Conservation (phyloP, 345 rosid genomes). For the Aquilaria sinensis region DNA sequence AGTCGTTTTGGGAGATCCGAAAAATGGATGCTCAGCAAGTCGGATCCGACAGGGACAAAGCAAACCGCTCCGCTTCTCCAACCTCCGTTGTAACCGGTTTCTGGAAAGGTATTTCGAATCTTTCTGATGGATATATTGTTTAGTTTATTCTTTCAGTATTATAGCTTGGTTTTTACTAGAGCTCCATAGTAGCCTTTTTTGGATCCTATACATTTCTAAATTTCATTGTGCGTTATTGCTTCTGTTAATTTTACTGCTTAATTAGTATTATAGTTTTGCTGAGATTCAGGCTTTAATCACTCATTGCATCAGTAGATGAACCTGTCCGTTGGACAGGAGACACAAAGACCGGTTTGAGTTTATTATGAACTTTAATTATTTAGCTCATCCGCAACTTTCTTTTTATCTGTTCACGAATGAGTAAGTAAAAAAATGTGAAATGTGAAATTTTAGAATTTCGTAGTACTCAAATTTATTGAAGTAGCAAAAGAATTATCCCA, state of each 20-base stretch:
- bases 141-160: neutral
- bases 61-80: slow-evolving; percentile 64
- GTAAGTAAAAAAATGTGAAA: too few species aligned
- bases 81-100: slow-evolving; percentile 66
- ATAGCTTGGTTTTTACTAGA: too few species aligned
- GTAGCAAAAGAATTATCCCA: too few species aligned
- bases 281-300: too few species aligned
- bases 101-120: slow-evolving; percentile 69
- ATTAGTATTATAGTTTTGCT: neutral
- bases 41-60: slow-evolving; percentile 72
- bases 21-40: slow-evolving; percentile 63
- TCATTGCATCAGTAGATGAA: too few species aligned
- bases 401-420: too few species aligned
- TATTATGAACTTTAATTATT: too few species aligned
- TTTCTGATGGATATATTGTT: neutral
- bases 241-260: neutral
- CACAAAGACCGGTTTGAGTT: too few species aligned
- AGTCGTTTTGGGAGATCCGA: slow-evolving; percentile 20
- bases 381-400: too few species aligned
- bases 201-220: neutral
- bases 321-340: too few species aligned
- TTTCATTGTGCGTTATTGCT: neutral
- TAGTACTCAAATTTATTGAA: too few species aligned
- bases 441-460: too few species aligned
- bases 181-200: neutral